Base-by-base conservation (phyloP, 2,329 filamentous ascomycete genomes). In the Rachicladosporium sp. region DNA sequence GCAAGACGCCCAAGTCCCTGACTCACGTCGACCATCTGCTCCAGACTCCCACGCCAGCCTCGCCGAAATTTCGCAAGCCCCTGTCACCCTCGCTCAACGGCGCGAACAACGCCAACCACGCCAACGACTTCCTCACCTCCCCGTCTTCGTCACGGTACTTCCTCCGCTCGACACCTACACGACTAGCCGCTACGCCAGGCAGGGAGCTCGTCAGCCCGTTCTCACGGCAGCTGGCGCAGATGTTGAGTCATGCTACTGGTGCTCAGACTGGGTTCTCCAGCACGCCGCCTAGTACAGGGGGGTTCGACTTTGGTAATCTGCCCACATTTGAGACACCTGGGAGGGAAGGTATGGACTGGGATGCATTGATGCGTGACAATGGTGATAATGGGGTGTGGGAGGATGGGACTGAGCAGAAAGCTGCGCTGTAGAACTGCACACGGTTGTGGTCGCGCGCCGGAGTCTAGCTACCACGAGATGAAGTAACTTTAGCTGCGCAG, bases 141-240 rank as follows among this genome's bases (percentile, higher is more conserved):
- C 56, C 56, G 7, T 50, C 53, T 29, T 56, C 53, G 6, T 49
- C 52, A 4, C 53, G 52, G 30, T 59, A 51, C 58, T 65, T 58
- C 46, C 51, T 61, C 42, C 67, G 56, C 51, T 57, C 52, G 41
- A 59, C 46, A 31, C 58, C 49, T 53, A 60, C 52, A 55, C 63
- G 50, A 50, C 54, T 53, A 47, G 57, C 47, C 48, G 55, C 52
- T 47, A 53, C 50, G 2, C 52, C 55, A 5, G 50, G 47, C 27
- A 48, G 49, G 10, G 11, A 47, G 19, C 57, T 62, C 15, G 56
- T 63, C 39, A 76, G 76, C 4, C 77, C 78, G 0, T 72, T 80
- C 51, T 76, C 75, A 2, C 68, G 72, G 30, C 74, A 77, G 13
- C 68, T 85, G 30, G 74, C 72, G 47, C 71, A 80, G 49, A 65